Conservation (phyloP, 495 filamentous ascomycete species). For the Neurospora intermedia region DNA sequence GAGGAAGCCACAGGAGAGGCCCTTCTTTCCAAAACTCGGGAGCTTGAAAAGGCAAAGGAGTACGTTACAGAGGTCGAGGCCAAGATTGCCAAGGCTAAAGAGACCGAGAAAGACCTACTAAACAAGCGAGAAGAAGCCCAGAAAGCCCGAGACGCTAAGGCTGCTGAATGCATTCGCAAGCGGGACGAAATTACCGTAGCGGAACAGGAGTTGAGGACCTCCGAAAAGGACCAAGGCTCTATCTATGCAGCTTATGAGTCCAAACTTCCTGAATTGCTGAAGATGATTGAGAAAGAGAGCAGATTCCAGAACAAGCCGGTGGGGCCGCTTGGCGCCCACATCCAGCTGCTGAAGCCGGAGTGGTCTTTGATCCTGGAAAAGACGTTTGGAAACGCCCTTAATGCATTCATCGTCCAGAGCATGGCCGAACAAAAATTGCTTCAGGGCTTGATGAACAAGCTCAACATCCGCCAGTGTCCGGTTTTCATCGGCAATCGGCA, state of each 20-base stretch:
- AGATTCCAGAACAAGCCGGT: constrained; percentile 63
- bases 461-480: constrained; percentile 41
- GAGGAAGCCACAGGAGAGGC: constrained; percentile 45
- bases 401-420: constrained; percentile 69
- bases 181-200: constrained; percentile 39
- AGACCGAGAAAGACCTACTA: constrained; percentile 20
- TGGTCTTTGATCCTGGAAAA: constrained; percentile 82
- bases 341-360: constrained; percentile 63
- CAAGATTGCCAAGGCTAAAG: constrained; percentile 26
- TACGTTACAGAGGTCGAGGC: constrained; percentile 33
- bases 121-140: constrained; percentile 23
- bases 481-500: constrained; percentile 55
- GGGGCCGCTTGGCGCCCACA: constrained; percentile 69
- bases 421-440: constrained; percentile 58
- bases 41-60: constrained; percentile 39
- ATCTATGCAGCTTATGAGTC: constrained; percentile 44
- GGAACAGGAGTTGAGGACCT: constrained; percentile 24
- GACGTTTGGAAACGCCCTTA: constrained; percentile 51
- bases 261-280: constrained; percentile 52
- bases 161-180: constrained; percentile 29
- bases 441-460: constrained; percentile 47
- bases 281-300: constrained; percentile 52
- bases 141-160: constrained; percentile 31
- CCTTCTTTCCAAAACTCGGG: constrained; percentile 25
- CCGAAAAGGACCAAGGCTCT: constrained; percentile 22